These are phyloP conservation scores for Chrysopogon serrulatus DNA, from an alignment of 176 grass and related monocot genomes.

Conservation along the genomic window DNA sequence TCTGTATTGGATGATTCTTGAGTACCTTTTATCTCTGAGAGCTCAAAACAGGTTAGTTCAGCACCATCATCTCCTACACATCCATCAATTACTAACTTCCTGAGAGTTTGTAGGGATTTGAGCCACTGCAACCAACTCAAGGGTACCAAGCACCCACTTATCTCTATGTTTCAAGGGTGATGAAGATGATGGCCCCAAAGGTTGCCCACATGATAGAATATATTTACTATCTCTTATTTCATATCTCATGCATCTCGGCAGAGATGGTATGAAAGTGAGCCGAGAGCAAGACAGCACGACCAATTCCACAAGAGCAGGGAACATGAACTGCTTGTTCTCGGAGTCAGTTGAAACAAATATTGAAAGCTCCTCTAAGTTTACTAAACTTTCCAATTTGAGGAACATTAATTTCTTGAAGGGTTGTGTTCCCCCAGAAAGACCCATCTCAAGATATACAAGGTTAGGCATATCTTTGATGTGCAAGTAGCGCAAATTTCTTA, in stretches of 20 bases:
- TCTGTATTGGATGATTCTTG: background rate
- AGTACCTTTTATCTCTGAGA: background rate
- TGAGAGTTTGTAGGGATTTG: background rate
- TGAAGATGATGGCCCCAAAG: constrained; percentile 22
- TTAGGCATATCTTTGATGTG: constrained; percentile 26
- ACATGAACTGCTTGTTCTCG: constrained; percentile 1
- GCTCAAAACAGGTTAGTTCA: background rate
- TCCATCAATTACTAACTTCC: background rate
- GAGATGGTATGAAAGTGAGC: constrained; percentile 7
- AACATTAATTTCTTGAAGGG: constrained; percentile 13
- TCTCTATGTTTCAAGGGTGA: background rate
- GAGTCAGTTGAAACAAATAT: background rate
- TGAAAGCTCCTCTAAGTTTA: background rate
- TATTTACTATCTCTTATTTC: background rate
- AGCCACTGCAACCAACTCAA: constrained; percentile 2
- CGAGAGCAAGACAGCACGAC: background rate
- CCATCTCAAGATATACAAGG: background rate
- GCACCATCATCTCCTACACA: too few relatives aligned
- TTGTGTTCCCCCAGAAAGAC: constrained; percentile 7
- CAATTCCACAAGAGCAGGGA: constrained; percentile 25
- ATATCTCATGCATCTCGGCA: constrained; percentile 8
- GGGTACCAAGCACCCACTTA: background rate
- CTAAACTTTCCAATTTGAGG: background rate
- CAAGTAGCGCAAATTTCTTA: constrained; percentile 11
- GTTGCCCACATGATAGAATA: constrained; percentile 12